Evolutionary conservation across 805 yeast genomes (phyloP).

Genomic region (Ogataea degrootiae): DNA sequence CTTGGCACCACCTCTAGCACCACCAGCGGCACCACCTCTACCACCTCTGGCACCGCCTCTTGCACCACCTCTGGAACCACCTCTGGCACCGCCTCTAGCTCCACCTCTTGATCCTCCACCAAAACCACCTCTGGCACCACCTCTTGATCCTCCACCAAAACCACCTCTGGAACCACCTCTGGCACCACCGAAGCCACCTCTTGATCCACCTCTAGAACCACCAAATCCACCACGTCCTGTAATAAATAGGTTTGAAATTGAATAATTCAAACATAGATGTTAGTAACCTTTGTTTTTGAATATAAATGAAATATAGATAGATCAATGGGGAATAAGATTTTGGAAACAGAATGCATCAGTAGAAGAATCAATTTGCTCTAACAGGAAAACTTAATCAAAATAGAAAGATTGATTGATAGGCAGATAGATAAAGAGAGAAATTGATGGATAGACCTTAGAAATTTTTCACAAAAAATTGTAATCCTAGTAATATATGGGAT

Average conservation of each 20-base stretch:
- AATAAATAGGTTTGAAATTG: neutral
- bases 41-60: conserved; percentile 60
- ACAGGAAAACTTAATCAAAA: too few relatives aligned
- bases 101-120: conserved; percentile 42
- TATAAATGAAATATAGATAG: neutral
- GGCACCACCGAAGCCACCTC: conserved; percentile 45
- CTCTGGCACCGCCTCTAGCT: conserved; percentile 46
- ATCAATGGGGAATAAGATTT: neutral
- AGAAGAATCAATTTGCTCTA: too few relatives aligned
- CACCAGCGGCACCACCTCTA: conserved; percentile 66
- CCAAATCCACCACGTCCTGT: conserved; percentile 26
- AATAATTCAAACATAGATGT: neutral
- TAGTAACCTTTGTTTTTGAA: neutral
- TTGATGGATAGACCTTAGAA: neutral
- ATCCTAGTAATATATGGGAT: neutral
- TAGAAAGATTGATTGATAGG: neutral
- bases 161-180: conserved; percentile 46
- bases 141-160: conserved; percentile 25
- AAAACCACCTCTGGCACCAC: conserved; percentile 43
- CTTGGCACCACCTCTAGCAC: conserved; percentile 89
- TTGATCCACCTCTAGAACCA: conserved; percentile 32
- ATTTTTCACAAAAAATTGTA: neutral
- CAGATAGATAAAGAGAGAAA: too few relatives aligned
- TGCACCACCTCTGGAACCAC: conserved; percentile 50
- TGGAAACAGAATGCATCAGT: too few relatives aligned